Percentiles rank a stretch among this genome's conserved stretches.
phyloP scores from a whole-genome alignment of 2,329 filamentous ascomycete genomes.

The Diplodia mutila region DNA sequence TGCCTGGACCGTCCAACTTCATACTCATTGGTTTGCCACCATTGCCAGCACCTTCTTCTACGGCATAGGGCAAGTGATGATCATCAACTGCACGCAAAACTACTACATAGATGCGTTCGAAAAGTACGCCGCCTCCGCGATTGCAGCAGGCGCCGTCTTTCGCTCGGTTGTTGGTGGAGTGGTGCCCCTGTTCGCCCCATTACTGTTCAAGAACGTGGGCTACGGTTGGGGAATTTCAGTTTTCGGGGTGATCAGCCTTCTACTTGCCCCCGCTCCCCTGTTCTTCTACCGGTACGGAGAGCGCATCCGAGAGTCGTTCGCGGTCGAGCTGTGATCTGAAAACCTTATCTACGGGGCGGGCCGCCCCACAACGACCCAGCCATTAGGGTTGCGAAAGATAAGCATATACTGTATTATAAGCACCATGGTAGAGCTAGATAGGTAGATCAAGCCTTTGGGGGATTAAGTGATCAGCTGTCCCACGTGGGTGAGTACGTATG shows the following conservation, averaged over 20 bases:
- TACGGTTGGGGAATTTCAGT: constrained; percentile 57
- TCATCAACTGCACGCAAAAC: constrained; percentile 58
- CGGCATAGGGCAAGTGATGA: constrained; percentile 57
- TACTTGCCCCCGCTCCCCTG: constrained; percentile 54
- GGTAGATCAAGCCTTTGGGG: neutral
- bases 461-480: constrained; percentile 1
- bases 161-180: constrained; percentile 52
- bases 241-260: constrained; percentile 51
- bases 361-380: neutral
- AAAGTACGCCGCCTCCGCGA: constrained; percentile 54
- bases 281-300: constrained; percentile 55
- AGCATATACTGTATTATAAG: constrained; percentile 4
- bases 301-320: constrained; percentile 51
- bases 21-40: constrained; percentile 47
- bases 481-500: constrained; percentile 2
- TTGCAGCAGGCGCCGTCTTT: constrained; percentile 55
- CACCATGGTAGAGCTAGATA: neutral
- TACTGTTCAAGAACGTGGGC: constrained; percentile 49
- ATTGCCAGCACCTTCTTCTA: constrained; percentile 53
- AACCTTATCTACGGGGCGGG: neutral
- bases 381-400: neutral
- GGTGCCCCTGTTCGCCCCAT: constrained; percentile 51
- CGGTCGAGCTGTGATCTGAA: constrained; percentile 31
- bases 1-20: constrained; percentile 49
- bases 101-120: constrained; percentile 60